These are phyloP conservation scores for Globisporangium okanoganense DNA, from an alignment of 352 stramenopile species.

Conservation along the genomic window DNA sequence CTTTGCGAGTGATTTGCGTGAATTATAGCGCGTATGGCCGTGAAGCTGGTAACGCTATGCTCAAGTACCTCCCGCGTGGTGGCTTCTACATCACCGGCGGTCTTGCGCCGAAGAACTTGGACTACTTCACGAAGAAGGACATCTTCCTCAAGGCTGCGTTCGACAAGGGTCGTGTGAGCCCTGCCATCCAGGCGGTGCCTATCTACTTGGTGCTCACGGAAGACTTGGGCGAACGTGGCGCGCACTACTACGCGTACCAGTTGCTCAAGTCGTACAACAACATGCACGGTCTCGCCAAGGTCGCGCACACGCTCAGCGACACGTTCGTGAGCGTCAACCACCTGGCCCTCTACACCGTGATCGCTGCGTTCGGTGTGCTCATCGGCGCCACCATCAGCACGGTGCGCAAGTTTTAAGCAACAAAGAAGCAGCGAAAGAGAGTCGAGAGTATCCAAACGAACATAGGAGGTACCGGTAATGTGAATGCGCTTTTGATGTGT, in stretches of 20 bases:
- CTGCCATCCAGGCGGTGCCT: conserved; percentile 66
- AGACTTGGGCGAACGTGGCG: conserved; percentile 86
- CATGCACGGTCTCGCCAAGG: conserved; percentile 28
- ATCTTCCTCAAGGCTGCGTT: conserved; percentile 84
- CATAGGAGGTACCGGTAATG: conserved; percentile 7
- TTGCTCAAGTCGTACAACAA: conserved; percentile 63
- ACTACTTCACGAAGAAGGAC: conserved; percentile 86
- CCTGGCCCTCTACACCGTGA: conserved; percentile 39
- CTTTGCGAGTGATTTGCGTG: conserved; percentile 4
- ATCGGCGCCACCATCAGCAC: conserved; percentile 18
- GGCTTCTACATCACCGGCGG: conserved; percentile 97
- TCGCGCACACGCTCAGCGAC: conserved; percentile 23
- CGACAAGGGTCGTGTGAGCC: conserved; percentile 88
- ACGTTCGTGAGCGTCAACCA: conserved; percentile 39
- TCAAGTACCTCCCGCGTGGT: conserved; percentile 96
- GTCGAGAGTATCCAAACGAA: not conserved
- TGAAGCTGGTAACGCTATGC: conserved; percentile 91
- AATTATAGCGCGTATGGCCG: conserved; percentile 85
- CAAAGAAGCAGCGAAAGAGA: not conserved
- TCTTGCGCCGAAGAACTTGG: conserved; percentile 96
- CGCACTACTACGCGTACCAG: conserved; percentile 87
- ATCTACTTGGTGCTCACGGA: conserved; percentile 91
- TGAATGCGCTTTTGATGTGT: conserved; percentile 17
- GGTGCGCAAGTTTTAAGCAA: conserved; percentile 15
- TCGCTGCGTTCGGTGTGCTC: conserved; percentile 32